Evolutionary conservation across 2,329 filamentous ascomycete species (phyloP).

Genomic region (Zasmidium citrigriseum): DNA sequence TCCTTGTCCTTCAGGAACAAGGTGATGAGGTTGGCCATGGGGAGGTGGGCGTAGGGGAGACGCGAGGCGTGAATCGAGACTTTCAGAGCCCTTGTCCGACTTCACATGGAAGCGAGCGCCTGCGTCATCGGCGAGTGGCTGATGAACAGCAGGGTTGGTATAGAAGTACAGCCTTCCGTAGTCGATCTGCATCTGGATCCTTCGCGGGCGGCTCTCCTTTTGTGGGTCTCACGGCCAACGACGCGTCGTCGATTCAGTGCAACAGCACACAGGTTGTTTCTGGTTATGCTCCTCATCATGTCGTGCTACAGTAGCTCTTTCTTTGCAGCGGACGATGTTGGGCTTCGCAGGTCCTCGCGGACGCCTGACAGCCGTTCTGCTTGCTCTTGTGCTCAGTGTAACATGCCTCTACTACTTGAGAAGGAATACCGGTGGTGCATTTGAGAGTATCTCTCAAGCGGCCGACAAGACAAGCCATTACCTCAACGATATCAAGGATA

Average conservation of each 20-base stretch:
- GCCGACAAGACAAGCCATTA: not conserved
- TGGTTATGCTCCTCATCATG: not conserved
- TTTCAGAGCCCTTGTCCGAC: too few relatives aligned
- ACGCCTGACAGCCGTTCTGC: not conserved
- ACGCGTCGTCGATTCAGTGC: not conserved
- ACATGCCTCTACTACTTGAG: not conserved
- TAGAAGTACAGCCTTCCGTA: too few relatives aligned
- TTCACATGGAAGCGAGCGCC: not conserved
- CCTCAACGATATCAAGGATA: not conserved
- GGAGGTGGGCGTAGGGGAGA: not conserved
- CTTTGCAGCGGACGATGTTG: not conserved
- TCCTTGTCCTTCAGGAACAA: constrained; percentile 2
- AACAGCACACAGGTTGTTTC: too few relatives aligned
- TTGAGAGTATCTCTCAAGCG: not conserved
- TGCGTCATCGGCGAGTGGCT: not conserved
- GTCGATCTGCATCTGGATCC: not conserved
- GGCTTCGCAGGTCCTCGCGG: too few relatives aligned
- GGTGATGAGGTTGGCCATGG: constrained; percentile 10
- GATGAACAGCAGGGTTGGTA: not conserved
- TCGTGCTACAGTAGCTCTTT: not conserved
- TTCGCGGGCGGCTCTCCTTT: not conserved
- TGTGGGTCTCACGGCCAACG: not conserved
- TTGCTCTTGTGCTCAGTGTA: not conserved
- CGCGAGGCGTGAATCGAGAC: not conserved
- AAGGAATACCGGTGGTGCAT: not conserved